phyloP scores from a whole-genome alignment of 73 alveolate species.

The Stentor coeruleus region DNA sequence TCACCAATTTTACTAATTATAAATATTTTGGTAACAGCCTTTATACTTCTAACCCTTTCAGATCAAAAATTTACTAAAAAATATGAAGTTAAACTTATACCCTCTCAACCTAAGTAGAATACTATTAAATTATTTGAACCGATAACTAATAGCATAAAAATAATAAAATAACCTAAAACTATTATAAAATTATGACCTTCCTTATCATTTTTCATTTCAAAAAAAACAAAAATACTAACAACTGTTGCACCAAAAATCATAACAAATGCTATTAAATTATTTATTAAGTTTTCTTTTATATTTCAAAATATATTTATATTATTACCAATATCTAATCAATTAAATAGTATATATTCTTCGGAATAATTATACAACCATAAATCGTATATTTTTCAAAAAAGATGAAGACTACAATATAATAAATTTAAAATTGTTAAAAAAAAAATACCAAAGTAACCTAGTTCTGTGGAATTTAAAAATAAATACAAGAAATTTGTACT shows the following conservation, averaged over 20 bases:
- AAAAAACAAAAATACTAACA: background rate
- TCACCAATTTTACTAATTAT: slow-evolving; percentile 16
- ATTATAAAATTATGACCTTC: background rate
- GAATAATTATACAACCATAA: background rate
- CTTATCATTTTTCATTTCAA: slow-evolving; percentile 15
- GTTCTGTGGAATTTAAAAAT: no score
- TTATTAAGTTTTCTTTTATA: no score
- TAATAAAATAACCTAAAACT: background rate
- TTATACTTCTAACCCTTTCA: slow-evolving; percentile 1
- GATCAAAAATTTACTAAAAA: slow-evolving; percentile 19
- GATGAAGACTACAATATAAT: no score
- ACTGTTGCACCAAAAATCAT: background rate
- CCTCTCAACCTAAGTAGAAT: slow-evolving; percentile 22
- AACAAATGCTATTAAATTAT: background rate
- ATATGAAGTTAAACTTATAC: slow-evolving; percentile 2
- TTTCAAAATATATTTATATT: background rate
- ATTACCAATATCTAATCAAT: background rate
- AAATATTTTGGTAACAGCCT: slow-evolving; percentile 10
- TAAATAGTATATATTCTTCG: background rate
- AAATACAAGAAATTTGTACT: no score
- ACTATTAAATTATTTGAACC: background rate
- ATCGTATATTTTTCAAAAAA: background rate
- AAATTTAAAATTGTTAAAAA: no score
- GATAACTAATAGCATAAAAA: background rate
- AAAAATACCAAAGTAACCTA: background rate